Evolutionary conservation across 1,284 basidiomycete genomes (phyloP).

Genomic region (Fomitopsis schrenkii): DNA sequence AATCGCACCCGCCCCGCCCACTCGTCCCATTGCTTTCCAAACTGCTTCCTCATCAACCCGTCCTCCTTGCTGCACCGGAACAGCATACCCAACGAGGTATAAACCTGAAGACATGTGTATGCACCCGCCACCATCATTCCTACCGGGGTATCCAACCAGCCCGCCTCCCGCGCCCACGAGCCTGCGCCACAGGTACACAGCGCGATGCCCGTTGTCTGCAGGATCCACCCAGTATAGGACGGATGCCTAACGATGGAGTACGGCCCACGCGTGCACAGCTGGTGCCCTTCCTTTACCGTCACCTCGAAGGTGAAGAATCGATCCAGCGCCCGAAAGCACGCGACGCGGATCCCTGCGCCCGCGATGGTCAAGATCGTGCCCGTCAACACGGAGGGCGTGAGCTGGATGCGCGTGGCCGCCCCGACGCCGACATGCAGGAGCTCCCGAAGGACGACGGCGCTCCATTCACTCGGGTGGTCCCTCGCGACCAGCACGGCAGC

Average conservation of each 20-base stretch:
- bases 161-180: constrained; percentile 1
- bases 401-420: neutral
- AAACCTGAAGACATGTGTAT: neutral
- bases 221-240: neutral
- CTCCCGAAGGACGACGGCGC: neutral
- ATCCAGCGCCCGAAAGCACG: neutral
- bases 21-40: constrained; percentile 1
- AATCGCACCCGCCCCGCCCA: constrained; percentile 1
- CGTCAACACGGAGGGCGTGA: neutral
- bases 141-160: neutral
- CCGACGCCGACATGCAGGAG: neutral
- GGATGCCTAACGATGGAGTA: constrained; percentile 1
- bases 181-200: neutral
- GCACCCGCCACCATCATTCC: neutral
- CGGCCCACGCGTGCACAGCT: constrained; percentile 2
- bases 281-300: constrained; percentile 1
- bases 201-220: neutral
- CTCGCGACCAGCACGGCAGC: neutral
- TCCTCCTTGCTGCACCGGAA: constrained; percentile 2
- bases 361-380: neutral
- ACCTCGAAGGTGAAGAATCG: constrained; percentile 9
- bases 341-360: neutral
- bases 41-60: neutral
- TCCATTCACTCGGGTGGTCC: neutral
- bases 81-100: neutral